These are phyloP conservation scores for Calycina herbarum DNA, from an alignment of 2,329 filamentous ascomycete genomes.

Conservation along the genomic window DNA sequence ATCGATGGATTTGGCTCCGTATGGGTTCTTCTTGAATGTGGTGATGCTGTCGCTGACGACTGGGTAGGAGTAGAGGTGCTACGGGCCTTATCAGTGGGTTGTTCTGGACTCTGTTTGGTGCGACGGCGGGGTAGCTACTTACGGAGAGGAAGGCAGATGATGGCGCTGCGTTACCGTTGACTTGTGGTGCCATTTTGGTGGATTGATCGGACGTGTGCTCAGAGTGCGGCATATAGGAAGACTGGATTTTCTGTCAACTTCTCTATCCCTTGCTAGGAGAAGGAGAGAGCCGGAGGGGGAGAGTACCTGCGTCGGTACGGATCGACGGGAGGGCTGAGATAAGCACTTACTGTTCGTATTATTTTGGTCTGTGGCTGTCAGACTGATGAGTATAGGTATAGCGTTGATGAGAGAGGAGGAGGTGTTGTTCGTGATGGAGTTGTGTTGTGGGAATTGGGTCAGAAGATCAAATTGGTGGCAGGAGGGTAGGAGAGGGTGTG, in stretches of 20 bases:
- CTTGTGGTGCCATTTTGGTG: constrained; percentile 43
- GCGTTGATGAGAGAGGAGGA: background rate
- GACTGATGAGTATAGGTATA: background rate
- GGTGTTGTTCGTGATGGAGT: background rate
- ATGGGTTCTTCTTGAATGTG: constrained; percentile 77
- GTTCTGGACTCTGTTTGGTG: background rate
- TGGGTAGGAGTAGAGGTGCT: constrained; percentile 87
- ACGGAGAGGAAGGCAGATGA: constrained; percentile 54
- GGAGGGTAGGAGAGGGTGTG: background rate
- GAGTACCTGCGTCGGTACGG: constrained; percentile 1
- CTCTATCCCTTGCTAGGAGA: constrained; percentile 10
- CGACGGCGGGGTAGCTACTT: constrained; percentile 26
- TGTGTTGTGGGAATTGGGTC: background rate
- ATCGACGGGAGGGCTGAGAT: constrained; percentile 5
- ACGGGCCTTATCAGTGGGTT: constrained; percentile 21
- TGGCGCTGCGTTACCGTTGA: constrained; percentile 50
- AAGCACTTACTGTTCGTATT: constrained; percentile 2
- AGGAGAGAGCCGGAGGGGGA: background rate
- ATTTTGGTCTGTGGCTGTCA: background rate
- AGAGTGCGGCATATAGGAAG: constrained; percentile 25
- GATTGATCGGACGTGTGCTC: constrained; percentile 14
- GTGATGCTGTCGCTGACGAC: constrained; percentile 76
- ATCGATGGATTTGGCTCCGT: constrained; percentile 76
- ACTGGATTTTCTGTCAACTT: constrained; percentile 9
- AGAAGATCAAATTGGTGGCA: constrained; percentile 9